Evolutionary conservation across 1,284 basidiomycete species (phyloP).

Genomic region (Tylopilus orsonianus): DNA sequence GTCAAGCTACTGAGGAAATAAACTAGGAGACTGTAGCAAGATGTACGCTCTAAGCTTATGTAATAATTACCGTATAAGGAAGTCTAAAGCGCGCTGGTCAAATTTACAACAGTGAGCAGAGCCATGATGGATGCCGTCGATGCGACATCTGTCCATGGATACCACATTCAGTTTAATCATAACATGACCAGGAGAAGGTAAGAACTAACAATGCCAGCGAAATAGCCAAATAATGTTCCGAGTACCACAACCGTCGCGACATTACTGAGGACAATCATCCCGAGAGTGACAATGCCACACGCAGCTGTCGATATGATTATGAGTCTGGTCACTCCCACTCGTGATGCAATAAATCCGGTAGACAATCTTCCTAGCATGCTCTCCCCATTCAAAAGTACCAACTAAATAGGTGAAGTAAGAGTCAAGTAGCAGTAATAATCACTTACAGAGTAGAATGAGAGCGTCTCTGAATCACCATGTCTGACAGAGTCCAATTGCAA

Average conservation of each 20-base stretch:
- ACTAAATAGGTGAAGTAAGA: slow-evolving; percentile 5
- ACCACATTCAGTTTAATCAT: neutral
- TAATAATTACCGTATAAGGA: too few relatives aligned
- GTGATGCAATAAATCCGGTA: slow-evolving; percentile 23
- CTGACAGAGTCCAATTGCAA: slow-evolving; percentile 30
- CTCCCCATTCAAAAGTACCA: slow-evolving; percentile 28
- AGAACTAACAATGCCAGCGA: slow-evolving; percentile 37
- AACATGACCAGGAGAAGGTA: slow-evolving; percentile 4
- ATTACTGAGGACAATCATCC: slow-evolving; percentile 26
- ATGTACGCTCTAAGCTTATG: too few relatives aligned
- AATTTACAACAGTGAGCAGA: too few relatives aligned
- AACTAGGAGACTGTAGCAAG: too few relatives aligned
- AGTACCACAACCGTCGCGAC: slow-evolving; percentile 21
- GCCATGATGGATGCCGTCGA: slow-evolving; percentile 34
- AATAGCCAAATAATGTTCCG: slow-evolving; percentile 36
- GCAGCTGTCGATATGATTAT: slow-evolving; percentile 23
- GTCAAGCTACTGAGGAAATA: too few relatives aligned
- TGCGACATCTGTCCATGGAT: slow-evolving; percentile 29
- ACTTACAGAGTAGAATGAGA: slow-evolving; percentile 35
- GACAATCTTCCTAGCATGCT: slow-evolving; percentile 26
- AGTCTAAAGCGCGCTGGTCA: too few relatives aligned
- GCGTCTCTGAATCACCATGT: slow-evolving; percentile 27
- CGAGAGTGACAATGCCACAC: slow-evolving; percentile 30
- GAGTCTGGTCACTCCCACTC: slow-evolving; percentile 18
- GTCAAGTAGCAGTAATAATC: neutral